Base-by-base conservation (phyloP, 2,329 filamentous ascomycete genomes). In the Leptographium wingfieldii region DNA sequence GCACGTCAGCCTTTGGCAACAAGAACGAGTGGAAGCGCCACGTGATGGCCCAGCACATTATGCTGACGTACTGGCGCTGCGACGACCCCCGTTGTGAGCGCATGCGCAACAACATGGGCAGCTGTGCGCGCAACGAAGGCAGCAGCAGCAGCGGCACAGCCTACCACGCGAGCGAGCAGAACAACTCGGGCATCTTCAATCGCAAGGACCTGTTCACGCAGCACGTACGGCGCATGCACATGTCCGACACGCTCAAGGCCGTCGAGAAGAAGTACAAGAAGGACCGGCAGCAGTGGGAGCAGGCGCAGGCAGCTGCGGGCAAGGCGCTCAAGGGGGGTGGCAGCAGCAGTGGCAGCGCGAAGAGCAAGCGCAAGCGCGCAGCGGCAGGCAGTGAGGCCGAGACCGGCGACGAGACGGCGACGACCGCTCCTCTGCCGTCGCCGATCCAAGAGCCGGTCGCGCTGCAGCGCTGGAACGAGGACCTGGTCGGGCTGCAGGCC, bases 1-100 rank as follows among this genome's bases (percentile, higher is more conserved):
- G 92, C 73, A 65, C 63, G 0, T 82, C 84, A 2, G 84, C 79
- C 0, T 96, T 96, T 68, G 79, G 81, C 3, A 85, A 80, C 65
- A 96, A 95, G 74, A 96, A 96, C 69, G 92, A 96, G 71, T 96
- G 92, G 92, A 96, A 96, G 72, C 84, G 92, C 0, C 92, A 97
- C 69, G 83, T 92, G 67, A 75, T 78, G 38, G 88, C 87, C 0
- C 88, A 95, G 68, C 92, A 97, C 68, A 76, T 96, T 27, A 81
- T 85, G 59, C 76, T 89, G 3, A 75, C 80, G 53, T 88, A 85
- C 72, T 96, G 86, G 82, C 77, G 86, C 60, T 97, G 92, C 73
- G 80, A 85, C 63, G 76, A 87, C 51, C 85, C 81, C 62, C 68
- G 71, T 9, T 86, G 83, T 69, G 72, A 69, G 19, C 68, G 73